Evolutionary conservation across 768 basidiomycete species (phyloP), one percentile per base, ranked within the genome.

Genomic region (Boletus vinaceobasis): DNA sequence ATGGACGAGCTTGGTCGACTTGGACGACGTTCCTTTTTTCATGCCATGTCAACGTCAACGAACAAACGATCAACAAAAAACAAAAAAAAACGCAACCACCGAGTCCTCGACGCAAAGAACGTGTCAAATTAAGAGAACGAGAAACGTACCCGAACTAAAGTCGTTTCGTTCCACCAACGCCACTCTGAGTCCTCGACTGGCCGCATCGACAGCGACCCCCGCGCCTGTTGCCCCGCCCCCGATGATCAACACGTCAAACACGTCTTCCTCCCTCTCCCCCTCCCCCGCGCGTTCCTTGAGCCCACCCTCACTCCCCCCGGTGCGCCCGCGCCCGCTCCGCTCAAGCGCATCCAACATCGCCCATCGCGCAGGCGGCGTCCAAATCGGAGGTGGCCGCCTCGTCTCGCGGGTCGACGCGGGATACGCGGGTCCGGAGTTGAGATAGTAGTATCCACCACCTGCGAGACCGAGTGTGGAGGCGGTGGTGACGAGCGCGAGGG

Each of bases 1-100:
- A 73, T 99, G 97, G 1, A 99, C 96, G 49, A 99, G 86, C 70
- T 99, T 98, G 1, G 97, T 98, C 8, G 93, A 94, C 68, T 98
- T 98, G 7, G 93, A 96, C 0, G 93, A 96, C 0, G 96, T 48
- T 2, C 48, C 48, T 48, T 15, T 13, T 21, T 29, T n/a, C 11
- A 14, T 19, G n/a, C n/a, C 17, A 17, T 1, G 23, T 47, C 46
- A 15, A 33, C 9, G 3, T 13, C n/a, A 14, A 31, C 43, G 8
- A n/a, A 44, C 31, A 8, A 19, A 43, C 17, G 27, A 43, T 27
- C 27, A 10, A 27, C 7, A n/a, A 2, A 17, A 17, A 4, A 9
- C 8, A n/a, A 38, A 38, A 9, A 21, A 21, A 13, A 11, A 11
- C 0, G 7, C n/a, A 5, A 38, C n/a, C 38, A 11, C 19, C 38